phyloP scores from a whole-genome alignment of 1,139 yeast species.

The Pichia kudriavzevii region DNA sequence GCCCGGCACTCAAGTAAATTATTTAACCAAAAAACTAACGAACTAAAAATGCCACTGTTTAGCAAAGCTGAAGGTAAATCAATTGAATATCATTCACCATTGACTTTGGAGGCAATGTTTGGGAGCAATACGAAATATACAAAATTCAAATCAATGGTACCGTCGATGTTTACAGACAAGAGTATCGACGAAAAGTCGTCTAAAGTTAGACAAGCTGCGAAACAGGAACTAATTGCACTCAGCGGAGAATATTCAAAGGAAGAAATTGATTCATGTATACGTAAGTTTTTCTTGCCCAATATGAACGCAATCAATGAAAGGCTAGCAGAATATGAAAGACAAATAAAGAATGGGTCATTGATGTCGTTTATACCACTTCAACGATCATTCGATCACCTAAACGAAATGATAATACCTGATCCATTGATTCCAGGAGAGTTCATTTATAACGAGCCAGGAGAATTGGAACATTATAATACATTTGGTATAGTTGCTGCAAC shows the following conservation, averaged over 20 bases:
- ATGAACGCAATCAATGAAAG: conserved; percentile 18
- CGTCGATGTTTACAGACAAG: conserved; percentile 7
- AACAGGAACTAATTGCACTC: conserved; percentile 4
- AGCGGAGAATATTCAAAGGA: conserved; percentile 3
- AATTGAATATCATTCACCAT: conserved; percentile 9
- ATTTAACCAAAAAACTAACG: conserved; percentile 6
- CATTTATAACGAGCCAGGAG: conserved; percentile 7
- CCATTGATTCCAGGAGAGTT: conserved; percentile 3
- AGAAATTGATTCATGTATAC: conserved; percentile 9
- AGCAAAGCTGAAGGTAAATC: conserved; percentile 11
- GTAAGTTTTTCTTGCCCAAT: conserved; percentile 10
- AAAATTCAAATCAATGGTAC: conserved; percentile 7
- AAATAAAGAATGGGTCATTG: conserved; percentile 12
- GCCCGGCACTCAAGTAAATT: conserved; percentile 1
- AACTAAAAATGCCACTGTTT: conserved; percentile 10
- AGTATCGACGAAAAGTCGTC: conserved; percentile 3
- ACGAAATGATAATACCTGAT: conserved; percentile 8
- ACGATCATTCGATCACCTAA: conserved; percentile 6
- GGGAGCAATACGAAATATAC: conserved; percentile 6
- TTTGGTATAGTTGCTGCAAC: conserved; percentile 6
- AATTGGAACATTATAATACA: conserved; percentile 9
- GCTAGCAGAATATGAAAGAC: conserved; percentile 12
- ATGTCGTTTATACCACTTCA: conserved; percentile 10
- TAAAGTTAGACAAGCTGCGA: no score
- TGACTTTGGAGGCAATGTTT: conserved; percentile 5